These are phyloP conservation scores for Dionaea muscipula DNA, from an alignment of 179 eudicot species.

Conservation along the genomic window DNA sequence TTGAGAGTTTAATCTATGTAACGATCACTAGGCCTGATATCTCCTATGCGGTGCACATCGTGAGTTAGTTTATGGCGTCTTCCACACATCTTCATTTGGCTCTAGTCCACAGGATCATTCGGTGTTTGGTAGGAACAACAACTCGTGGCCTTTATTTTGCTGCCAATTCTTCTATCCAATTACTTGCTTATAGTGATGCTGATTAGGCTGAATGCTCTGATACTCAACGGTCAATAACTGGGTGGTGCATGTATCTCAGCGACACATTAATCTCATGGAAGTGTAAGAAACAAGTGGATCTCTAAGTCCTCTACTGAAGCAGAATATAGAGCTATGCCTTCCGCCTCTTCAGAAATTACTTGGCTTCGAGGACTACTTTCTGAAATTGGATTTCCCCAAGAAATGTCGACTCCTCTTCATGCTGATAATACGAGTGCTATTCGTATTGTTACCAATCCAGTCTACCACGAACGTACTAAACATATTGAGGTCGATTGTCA, in stretches of 20 bases:
- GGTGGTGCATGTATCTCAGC: neutral
- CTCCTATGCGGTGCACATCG: constrained; percentile 2
- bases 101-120: neutral
- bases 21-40: constrained; percentile 4
- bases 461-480: no score
- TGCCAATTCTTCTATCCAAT: neutral
- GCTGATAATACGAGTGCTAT: no score
- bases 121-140: neutral
- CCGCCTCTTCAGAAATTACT: neutral
- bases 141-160: no score
- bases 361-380: no score
- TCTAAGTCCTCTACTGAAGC: neutral
- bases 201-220: neutral
- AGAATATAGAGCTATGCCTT: neutral
- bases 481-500: no score
- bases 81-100: constrained; percentile 1
- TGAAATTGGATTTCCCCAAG: no score
- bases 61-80: neutral
- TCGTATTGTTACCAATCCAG: no score
- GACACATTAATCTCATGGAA: neutral
- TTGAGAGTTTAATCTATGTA: neutral
- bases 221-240: neutral
- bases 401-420: no score
- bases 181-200: neutral
- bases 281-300: neutral